Base-by-base conservation (phyloP, 345 rosid genomes). In the Passiflora organensis region DNA sequence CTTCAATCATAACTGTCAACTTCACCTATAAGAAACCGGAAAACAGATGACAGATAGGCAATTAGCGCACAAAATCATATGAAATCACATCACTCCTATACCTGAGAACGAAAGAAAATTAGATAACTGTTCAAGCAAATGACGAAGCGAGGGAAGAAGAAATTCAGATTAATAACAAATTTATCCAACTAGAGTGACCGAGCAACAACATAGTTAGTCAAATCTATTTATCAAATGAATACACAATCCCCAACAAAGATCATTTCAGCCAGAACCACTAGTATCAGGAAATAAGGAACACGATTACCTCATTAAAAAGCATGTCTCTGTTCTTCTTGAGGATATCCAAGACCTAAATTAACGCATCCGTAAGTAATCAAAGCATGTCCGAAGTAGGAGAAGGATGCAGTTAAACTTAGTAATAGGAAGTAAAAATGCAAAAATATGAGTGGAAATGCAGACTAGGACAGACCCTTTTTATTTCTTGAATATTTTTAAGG, bases 311-410 rank as follows among this genome's bases (percentile, higher is more conserved):
- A 64, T 73, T 81, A 72, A 84, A 86, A 49, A 89, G 60, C 96
- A 93, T 93, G 64, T 93, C 99, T 49, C 95, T 77, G 61, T 93
- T 93, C 63, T 82, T 82, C 72, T 72, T 77, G 2, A 93, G 89
- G 50, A 89, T 89, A 74, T 84, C 91, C 82, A 93, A 64, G 13
- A 81, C 91, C 89, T 89, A 16, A 14, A 19, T 14, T 17, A 13
- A 6, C 23, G 36, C 22, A 53, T 1, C n/a, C 36, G 41, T 23
- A 55, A 15, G 41, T 38, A 23, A 16, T 6, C 0, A 60, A 15
- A 10, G 14, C 37, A 24, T 4, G n/a, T n/a, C n/a, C n/a, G n/a
- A n/a, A n/a, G n/a, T n/a, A n/a, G n/a, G n/a, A n/a, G 6, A 28
- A 34, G 60, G 41, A 23, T 10, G 14, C n/a, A 24, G 0, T 16